phyloP scores from a whole-genome alignment of 208 protist species.

The Histomonas meleagridis region DNA sequence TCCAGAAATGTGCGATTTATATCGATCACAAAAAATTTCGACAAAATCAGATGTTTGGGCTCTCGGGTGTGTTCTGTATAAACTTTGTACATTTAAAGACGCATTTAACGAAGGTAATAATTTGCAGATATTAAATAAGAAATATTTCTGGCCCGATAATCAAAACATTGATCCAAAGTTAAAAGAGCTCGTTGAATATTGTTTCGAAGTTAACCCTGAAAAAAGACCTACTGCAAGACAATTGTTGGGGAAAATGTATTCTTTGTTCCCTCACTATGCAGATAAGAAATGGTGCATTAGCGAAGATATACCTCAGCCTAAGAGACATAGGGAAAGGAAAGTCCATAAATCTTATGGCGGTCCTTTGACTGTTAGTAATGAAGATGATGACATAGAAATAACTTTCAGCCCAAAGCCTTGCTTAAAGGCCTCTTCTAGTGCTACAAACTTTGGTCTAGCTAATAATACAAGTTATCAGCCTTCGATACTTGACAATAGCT shows the following conservation, averaged over 20 bases:
- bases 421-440: too few species aligned
- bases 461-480: not conserved
- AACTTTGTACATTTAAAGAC: not conserved
- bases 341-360: too few species aligned
- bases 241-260: not conserved
- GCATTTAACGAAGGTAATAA: not conserved
- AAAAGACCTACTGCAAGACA: not conserved
- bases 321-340: too few species aligned
- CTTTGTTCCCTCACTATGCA: not conserved
- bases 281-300: not conserved
- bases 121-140: not conserved
- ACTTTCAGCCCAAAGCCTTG: not conserved
- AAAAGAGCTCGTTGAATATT: not conserved
- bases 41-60: slow-evolving; percentile 32
- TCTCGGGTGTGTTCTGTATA: not conserved
- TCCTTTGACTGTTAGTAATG: too few species aligned
- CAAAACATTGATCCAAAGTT: not conserved
- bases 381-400: not conserved
- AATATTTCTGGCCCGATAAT: not conserved
- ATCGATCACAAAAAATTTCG: not conserved
- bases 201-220: not conserved
- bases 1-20: slow-evolving; percentile 26
- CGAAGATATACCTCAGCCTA: not conserved
- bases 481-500: too few species aligned
- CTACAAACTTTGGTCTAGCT: not conserved